Evolutionary conservation across 768 basidiomycete species (phyloP).

Genomic region (Chalciporus pseudorubinellus): DNA sequence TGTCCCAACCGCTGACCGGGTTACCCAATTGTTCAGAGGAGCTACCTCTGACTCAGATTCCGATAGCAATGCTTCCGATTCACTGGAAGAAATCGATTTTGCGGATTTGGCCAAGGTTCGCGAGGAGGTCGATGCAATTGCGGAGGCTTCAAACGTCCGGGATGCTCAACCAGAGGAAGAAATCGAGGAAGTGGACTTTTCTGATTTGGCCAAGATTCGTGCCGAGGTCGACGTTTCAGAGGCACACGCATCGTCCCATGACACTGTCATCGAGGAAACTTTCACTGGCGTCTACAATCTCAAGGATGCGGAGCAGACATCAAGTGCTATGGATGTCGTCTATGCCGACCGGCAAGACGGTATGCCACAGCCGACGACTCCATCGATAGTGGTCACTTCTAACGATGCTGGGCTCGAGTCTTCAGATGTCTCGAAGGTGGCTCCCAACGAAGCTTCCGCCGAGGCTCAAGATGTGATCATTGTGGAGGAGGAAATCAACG

Average conservation of each 20-base stretch:
- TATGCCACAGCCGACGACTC: background rate
- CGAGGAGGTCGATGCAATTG: slow-evolving; percentile 34
- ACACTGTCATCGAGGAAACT: slow-evolving; percentile 30
- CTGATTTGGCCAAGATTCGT: slow-evolving; percentile 8
- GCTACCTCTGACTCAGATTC: slow-evolving; percentile 19
- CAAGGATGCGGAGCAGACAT: background rate
- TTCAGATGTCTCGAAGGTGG: slow-evolving; percentile 9
- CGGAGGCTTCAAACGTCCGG: background rate
- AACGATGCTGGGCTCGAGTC: slow-evolving; percentile 3
- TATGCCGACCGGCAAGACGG: background rate
- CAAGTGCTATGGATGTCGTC: slow-evolving; percentile 4
- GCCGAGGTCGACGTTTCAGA: slow-evolving; percentile 13
- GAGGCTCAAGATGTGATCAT: background rate
- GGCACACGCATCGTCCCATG: slow-evolving; percentile 6
- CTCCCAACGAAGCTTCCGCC: background rate
- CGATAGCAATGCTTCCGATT: slow-evolving; percentile 31
- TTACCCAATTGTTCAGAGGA: slow-evolving; percentile 61
- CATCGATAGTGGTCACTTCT: background rate
- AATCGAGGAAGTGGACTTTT: background rate
- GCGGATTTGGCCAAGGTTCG: slow-evolving; percentile 50
- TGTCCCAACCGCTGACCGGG: slow-evolving; percentile 68
- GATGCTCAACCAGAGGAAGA: background rate
- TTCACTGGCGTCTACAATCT: slow-evolving; percentile 39
- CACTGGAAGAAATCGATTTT: slow-evolving; percentile 64
- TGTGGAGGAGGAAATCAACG: background rate